These are phyloP conservation scores for Aspergillus saccharolyticus DNA, from an alignment of 495 filamentous ascomycete genomes.

Conservation along the genomic window DNA sequence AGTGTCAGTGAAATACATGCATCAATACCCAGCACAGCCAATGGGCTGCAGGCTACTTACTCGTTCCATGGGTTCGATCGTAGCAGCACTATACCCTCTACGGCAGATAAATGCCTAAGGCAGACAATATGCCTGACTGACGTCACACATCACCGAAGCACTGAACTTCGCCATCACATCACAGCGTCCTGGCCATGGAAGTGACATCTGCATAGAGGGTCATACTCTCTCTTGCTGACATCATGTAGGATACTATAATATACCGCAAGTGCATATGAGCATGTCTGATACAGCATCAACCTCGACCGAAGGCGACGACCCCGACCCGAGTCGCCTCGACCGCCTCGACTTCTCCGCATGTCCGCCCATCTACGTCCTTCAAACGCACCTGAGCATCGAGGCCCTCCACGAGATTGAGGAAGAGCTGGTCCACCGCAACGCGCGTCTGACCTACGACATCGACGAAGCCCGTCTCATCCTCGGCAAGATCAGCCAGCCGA, in stretches of 20 bases:
- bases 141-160: not conserved
- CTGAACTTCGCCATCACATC: too few relatives aligned
- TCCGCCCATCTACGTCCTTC: slow-evolving; percentile 70
- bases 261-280: not conserved
- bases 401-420: slow-evolving; percentile 60
- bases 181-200: too few relatives aligned
- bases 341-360: slow-evolving; percentile 18
- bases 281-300: slow-evolving; percentile 9
- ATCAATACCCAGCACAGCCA: too few relatives aligned
- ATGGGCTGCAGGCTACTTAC: too few relatives aligned
- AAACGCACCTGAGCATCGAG: slow-evolving; percentile 59
- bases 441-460: slow-evolving; percentile 64
- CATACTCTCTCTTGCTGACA: too few relatives aligned
- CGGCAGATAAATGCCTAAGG: not conserved
- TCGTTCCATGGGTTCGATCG: too few relatives aligned
- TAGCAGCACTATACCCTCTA: too few relatives aligned
- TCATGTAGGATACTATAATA: too few relatives aligned
- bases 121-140: not conserved
- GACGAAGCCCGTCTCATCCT: slow-evolving; percentile 69
- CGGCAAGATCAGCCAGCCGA: slow-evolving; percentile 61
- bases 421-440: slow-evolving; percentile 48
- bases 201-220: too few relatives aligned
- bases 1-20: too few relatives aligned
- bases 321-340: not conserved
- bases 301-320: not conserved